A percentile compares a stretch with the other conserved stretches of the same genome.
Evolutionary conservation across 2,329 filamentous ascomycete genomes (phyloP).

Genomic region (Microdochium trichocladiopsis): DNA sequence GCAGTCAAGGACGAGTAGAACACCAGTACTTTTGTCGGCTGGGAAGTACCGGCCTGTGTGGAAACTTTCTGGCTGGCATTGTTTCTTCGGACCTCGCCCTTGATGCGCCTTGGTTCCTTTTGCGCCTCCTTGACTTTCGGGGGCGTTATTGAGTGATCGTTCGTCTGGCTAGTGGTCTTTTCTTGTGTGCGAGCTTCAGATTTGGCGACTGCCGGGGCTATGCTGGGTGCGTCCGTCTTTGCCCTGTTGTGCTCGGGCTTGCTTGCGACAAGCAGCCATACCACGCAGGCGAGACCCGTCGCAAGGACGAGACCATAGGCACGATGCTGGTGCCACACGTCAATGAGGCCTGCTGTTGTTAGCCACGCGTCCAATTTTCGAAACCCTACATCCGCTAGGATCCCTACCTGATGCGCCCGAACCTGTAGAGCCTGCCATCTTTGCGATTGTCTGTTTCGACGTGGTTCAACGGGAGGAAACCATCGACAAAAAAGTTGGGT

Average conservation of each 20-base stretch:
- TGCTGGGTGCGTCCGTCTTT: not conserved
- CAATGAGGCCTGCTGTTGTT: not conserved
- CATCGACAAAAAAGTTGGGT: constrained; percentile 1
- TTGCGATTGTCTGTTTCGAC: not conserved
- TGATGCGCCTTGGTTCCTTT: constrained; percentile 41
- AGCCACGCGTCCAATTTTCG: not conserved
- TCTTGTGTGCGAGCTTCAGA: not conserved
- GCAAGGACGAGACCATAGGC: not conserved
- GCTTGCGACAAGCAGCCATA: not conserved
- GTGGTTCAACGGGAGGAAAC: not conserved
- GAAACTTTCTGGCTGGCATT: constrained; percentile 20
- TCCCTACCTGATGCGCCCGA: not conserved
- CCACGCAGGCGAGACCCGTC: not conserved
- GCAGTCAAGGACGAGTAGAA: constrained; percentile 90
- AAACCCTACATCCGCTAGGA: not conserved
- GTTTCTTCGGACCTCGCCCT: constrained; percentile 30
- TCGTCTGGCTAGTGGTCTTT: not conserved
- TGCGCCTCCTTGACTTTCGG: constrained; percentile 17
- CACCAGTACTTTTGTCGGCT: constrained; percentile 63
- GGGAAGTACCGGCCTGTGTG: constrained; percentile 18
- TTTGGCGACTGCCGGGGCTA: not conserved
- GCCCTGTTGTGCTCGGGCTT: not conserved
- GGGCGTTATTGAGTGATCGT: not conserved
- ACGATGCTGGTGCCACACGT: not conserved
- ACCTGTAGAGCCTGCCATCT: not conserved